A percentile compares a stretch with the other conserved stretches of the same genome.
These are phyloP conservation scores for Saturnispora gosingensis DNA, from an alignment of 805 yeast genomes.

Conservation along the genomic window DNA sequence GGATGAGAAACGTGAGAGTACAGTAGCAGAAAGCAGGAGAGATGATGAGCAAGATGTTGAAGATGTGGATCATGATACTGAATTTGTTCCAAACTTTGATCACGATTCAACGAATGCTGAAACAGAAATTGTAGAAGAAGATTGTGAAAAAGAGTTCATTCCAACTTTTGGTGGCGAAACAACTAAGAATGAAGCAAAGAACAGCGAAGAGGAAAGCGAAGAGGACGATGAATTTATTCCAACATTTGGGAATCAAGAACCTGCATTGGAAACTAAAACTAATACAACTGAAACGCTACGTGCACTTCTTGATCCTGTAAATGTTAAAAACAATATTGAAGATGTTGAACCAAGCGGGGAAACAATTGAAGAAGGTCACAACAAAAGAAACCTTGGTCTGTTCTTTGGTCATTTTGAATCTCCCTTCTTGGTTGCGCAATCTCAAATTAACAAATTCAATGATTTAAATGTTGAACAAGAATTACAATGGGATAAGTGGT, in stretches of 20 bases:
- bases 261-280: slow-evolving; percentile 20
- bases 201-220: slow-evolving; percentile 1
- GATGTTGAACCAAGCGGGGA: slow-evolving; percentile 11
- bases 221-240: slow-evolving; percentile 26
- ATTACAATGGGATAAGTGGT: slow-evolving; percentile 60
- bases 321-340: slow-evolving; percentile 7
- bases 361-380: slow-evolving; percentile 27
- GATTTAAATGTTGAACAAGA: slow-evolving; percentile 24
- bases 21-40: slow-evolving; percentile 12
- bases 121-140: slow-evolving; percentile 3
- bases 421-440: slow-evolving; percentile 78
- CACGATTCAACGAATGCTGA: slow-evolving; percentile 3
- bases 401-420: slow-evolving; percentile 82
- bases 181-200: background rate
- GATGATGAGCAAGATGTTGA: slow-evolving; percentile 4
- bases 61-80: slow-evolving; percentile 30
- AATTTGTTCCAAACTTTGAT: slow-evolving; percentile 49
- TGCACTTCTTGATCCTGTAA: slow-evolving; percentile 42
- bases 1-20: slow-evolving; percentile 6
- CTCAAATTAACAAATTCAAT: slow-evolving; percentile 58
- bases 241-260: slow-evolving; percentile 33
- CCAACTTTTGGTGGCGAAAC: slow-evolving; percentile 40
- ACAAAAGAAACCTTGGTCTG: slow-evolving; percentile 37
- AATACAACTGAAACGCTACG: slow-evolving; percentile 56
- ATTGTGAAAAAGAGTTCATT: slow-evolving; percentile 1